Evolutionary conservation across 2,329 filamentous ascomycete genomes (phyloP).

Genomic region (Xylaria sp.): DNA sequence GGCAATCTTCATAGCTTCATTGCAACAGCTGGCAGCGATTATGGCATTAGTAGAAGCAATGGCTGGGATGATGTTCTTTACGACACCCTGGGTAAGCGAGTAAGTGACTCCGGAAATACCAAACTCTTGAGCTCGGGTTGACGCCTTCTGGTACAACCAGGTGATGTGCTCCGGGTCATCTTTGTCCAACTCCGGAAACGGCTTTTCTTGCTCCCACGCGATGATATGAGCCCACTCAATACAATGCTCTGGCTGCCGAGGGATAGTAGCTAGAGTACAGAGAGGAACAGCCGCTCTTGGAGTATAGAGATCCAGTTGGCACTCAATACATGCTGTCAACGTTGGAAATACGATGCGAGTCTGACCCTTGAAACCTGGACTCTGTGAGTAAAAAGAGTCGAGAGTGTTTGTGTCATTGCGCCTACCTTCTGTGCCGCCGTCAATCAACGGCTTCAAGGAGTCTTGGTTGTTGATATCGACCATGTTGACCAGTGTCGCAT

Average conservation of each 20-base stretch:
- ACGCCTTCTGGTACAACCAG: slow-evolving; percentile 89
- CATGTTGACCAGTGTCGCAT: slow-evolving; percentile 85
- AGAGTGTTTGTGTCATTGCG: background rate
- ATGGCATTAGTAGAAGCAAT: slow-evolving; percentile 98
- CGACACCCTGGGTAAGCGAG: slow-evolving; percentile 89
- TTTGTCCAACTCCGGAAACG: slow-evolving; percentile 81
- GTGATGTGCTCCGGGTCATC: slow-evolving; percentile 95
- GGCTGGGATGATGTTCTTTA: slow-evolving; percentile 98
- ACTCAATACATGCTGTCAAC: slow-evolving; percentile 94
- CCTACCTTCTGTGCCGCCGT: slow-evolving; percentile 85
- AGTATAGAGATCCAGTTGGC: slow-evolving; percentile 96
- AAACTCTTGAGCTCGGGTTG: slow-evolving; percentile 77
- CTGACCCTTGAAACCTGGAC: slow-evolving; percentile 88
- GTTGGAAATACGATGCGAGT: slow-evolving; percentile 87
- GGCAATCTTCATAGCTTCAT: slow-evolving; percentile 92
- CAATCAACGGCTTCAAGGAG: slow-evolving; percentile 85
- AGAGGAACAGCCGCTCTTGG: slow-evolving; percentile 95
- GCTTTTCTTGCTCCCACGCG: slow-evolving; percentile 84
- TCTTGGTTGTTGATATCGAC: slow-evolving; percentile 79
- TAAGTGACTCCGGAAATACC: slow-evolving; percentile 91
- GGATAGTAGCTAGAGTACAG: slow-evolving; percentile 93
- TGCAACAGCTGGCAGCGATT: slow-evolving; percentile 91
- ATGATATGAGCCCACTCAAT: slow-evolving; percentile 99
- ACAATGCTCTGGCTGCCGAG: slow-evolving; percentile 94
- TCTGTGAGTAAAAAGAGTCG: slow-evolving; percentile 13